A percentile compares a stretch with the other conserved stretches of the same genome.
Evolutionary conservation across 768 basidiomycete genomes (phyloP).

Genomic region (Gloeopeniophorella convolvens): DNA sequence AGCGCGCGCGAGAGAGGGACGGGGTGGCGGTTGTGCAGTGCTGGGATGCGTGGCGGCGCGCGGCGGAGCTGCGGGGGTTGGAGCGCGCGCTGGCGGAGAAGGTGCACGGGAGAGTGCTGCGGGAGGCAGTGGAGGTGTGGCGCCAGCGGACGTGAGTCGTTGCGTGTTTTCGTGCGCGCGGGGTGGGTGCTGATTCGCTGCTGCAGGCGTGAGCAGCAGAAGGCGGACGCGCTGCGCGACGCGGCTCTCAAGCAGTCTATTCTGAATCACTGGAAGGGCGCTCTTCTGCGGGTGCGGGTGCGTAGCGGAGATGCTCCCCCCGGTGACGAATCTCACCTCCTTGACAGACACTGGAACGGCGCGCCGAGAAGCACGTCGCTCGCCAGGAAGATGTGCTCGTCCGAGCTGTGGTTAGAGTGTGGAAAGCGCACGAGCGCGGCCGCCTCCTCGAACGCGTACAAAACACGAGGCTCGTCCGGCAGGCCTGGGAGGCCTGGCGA

Average conservation of each 20-base stretch:
- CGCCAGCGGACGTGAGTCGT: constrained; percentile 45
- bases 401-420: constrained; percentile 52
- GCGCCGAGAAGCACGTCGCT: constrained; percentile 48
- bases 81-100: constrained; percentile 41
- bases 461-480: constrained; percentile 38
- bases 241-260: constrained; percentile 37
- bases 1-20: constrained; percentile 28
- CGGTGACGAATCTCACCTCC: constrained; percentile 2
- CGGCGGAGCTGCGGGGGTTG: constrained; percentile 36
- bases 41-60: constrained; percentile 56
- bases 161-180: background rate
- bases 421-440: constrained; percentile 65
- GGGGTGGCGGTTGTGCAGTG: constrained; percentile 33
- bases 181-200: constrained; percentile 6
- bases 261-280: constrained; percentile 50
- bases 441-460: constrained; percentile 49
- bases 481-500: constrained; percentile 47
- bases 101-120: constrained; percentile 43
- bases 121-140: constrained; percentile 49
- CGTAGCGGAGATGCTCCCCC: constrained; percentile 20
- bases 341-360: constrained; percentile 45
- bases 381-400: constrained; percentile 54
- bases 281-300: constrained; percentile 45
- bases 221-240: constrained; percentile 40
- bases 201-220: constrained; percentile 38